Percentiles rank a stretch among this genome's conserved stretches.
Evolutionary conservation across 345 rosid species (phyloP).

Genomic region (Rhodamnia argentea): DNA sequence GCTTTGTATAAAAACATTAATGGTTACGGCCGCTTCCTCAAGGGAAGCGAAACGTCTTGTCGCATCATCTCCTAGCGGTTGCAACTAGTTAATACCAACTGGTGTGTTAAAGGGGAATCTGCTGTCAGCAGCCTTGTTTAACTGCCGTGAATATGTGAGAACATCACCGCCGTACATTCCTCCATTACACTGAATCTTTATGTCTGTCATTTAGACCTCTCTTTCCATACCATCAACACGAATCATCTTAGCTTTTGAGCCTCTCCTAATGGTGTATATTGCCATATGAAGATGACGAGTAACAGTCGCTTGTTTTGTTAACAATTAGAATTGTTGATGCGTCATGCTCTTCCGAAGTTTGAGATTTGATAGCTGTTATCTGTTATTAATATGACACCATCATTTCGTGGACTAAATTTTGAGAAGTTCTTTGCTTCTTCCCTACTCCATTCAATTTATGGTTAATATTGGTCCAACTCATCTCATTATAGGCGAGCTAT

Average conservation of each 20-base stretch:
- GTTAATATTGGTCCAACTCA: neutral
- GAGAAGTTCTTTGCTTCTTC: neutral
- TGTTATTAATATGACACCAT: neutral
- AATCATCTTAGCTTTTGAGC: neutral
- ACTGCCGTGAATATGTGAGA: neutral
- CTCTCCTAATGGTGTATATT: neutral
- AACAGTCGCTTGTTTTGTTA: neutral
- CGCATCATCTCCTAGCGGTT: neutral
- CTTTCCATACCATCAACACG: neutral
- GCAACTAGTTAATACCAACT: neutral
- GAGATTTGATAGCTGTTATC: neutral
- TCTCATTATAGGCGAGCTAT: constrained; percentile 20
- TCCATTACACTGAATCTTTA: neutral
- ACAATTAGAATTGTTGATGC: neutral
- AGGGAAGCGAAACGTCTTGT: neutral
- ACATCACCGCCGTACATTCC: neutral
- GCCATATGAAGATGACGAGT: neutral
- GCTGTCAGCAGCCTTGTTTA: neutral
- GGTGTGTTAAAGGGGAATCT: neutral
- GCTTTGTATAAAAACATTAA: neutral
- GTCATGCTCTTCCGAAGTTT: neutral
- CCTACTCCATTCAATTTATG: neutral
- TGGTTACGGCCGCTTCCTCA: neutral
- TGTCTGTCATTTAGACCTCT: neutral
- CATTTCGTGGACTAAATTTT: neutral